A percentile compares a stretch with the other conserved stretches of the same genome.
Evolutionary conservation across 257 asterid genomes (phyloP).

Genomic region (Fraxinus anomala): DNA sequence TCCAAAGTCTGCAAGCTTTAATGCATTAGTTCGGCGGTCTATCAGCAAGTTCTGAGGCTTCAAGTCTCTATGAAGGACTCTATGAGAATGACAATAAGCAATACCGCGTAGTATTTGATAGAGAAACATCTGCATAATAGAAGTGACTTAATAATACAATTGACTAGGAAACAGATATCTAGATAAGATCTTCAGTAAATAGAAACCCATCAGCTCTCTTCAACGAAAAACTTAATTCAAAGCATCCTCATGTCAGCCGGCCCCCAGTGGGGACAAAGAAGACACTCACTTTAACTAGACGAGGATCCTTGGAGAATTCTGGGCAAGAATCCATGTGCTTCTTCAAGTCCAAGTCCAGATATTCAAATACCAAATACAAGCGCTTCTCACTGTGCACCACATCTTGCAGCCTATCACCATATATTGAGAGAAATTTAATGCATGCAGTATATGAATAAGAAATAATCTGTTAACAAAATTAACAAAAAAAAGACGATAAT

Average conservation of each 20-base stretch:
- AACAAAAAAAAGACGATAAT: neutral
- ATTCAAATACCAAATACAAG: conserved; percentile 89
- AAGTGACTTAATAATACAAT: conserved; percentile 26
- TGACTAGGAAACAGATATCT: conserved; percentile 26
- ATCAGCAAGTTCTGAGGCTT: conserved; percentile 97
- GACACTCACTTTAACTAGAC: conserved; percentile 67
- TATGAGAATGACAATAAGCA: conserved; percentile 93
- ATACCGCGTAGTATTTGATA: conserved; percentile 89
- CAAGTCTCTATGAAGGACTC: conserved; percentile 93
- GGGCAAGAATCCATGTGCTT: conserved; percentile 98
- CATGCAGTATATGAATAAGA: conserved; percentile 10
- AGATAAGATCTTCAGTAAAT: conserved; percentile 8
- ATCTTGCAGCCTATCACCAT: conserved; percentile 81
- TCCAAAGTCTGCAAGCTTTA: conserved; percentile 97
- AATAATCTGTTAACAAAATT: conserved; percentile 11
- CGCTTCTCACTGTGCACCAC: conserved; percentile 97
- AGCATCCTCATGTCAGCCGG: conserved; percentile 7
- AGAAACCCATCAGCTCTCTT: conserved; percentile 22
- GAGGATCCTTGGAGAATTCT: conserved; percentile 84
- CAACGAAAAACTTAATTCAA: conserved; percentile 12
- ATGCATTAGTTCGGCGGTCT: conserved; percentile 79
- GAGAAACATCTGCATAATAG: conserved; percentile 63
- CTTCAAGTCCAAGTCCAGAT: conserved; percentile 95
- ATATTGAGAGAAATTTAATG: conserved; percentile 6
- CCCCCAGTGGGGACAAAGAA: conserved; percentile 29